Evolutionary conservation across 2,329 filamentous ascomycete species (phyloP).

Genomic region (Plectosphaerella cucumerina): DNA sequence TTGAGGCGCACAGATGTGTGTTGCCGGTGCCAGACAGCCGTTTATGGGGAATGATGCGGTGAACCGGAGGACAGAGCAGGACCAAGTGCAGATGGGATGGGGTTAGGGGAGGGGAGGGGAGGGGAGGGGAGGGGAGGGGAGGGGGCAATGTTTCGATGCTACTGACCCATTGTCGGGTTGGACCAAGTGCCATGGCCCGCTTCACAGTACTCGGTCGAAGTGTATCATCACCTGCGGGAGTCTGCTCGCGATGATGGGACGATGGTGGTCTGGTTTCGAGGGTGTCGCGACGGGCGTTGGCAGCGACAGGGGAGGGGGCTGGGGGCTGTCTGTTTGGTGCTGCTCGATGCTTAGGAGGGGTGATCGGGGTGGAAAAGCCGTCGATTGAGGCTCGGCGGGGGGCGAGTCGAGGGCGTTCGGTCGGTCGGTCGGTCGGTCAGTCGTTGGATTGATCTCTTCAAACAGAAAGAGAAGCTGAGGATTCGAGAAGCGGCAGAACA

Average conservation of each 20-base stretch:
- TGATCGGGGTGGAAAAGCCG: too few species aligned
- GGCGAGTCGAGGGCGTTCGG: too few species aligned
- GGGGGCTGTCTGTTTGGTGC: too few species aligned
- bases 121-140: background rate
- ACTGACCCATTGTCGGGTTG: slow-evolving; percentile 29
- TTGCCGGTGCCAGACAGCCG: slow-evolving; percentile 3
- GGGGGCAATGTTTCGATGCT: slow-evolving; percentile 8
- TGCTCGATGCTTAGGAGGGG: too few species aligned
- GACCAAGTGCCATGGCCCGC: slow-evolving; percentile 27
- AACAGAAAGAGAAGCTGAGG: too few species aligned
- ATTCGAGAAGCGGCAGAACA: too few species aligned
- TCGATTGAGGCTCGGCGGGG: too few species aligned
- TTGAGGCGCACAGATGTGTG: slow-evolving; percentile 13
- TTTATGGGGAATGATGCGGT: slow-evolving; percentile 1
- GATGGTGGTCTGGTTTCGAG: background rate
- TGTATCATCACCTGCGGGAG: slow-evolving; percentile 1
- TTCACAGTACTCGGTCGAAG: slow-evolving; percentile 14
- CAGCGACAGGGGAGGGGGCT: background rate
- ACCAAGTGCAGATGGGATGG: slow-evolving; percentile 4
- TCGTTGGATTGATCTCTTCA: too few species aligned
- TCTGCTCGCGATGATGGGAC: background rate
- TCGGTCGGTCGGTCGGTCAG: too few species aligned
- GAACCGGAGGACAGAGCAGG: background rate
- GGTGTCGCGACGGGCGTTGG: background rate
- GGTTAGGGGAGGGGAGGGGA: background rate